Evolutionary conservation across 495 filamentous ascomycete genomes (phyloP), one percentile per base, ranked within the genome.

Genomic region (Gamarada debralockiae): DNA sequence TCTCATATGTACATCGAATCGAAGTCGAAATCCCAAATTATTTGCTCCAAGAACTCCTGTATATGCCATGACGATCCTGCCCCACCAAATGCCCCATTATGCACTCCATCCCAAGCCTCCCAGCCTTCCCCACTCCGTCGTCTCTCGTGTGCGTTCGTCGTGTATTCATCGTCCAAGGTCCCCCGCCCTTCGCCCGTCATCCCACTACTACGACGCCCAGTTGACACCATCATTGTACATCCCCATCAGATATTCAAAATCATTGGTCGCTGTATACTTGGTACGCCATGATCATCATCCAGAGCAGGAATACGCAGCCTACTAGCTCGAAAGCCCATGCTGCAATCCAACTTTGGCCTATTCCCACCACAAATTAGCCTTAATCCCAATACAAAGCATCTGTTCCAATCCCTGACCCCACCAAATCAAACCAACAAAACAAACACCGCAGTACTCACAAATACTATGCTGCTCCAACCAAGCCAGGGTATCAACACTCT

Each of bases 271-370:
- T 76, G 71, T 89, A 85, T 13, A 98, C 93, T 68, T 96, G 89
- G 70, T 83, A 87, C 15, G 86, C 84, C 84, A 97, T 89, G 41
- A 97, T 72, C 66, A 96, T 90, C 75, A 97, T 92, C 92, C 91
- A 97, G 6, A 97, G 59, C 62, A 95, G 80, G 64, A 96, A 95
- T 22, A 97, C 79, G 9, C 74, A 81, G 42, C 88, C 92, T 4
- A 96, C 78, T 44, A 95, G 67, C 58, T 83, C 86, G 61, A 86
- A 85, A 20, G 81, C 80, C 65, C 83, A 85, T 8, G 73, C 78
- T 0, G 83, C 80, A 52, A 77, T 67, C 84, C 82, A 87, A 55
- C 68, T 73, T 59, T 76, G 68, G 58, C 73, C 74, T 74, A 47
- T 22, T 18, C 14, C 20, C 2, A 10, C 18, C 14, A 37, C 17